phyloP scores from a whole-genome alignment of 768 basidiomycete genomes.

The Phylloporus arenicola region DNA sequence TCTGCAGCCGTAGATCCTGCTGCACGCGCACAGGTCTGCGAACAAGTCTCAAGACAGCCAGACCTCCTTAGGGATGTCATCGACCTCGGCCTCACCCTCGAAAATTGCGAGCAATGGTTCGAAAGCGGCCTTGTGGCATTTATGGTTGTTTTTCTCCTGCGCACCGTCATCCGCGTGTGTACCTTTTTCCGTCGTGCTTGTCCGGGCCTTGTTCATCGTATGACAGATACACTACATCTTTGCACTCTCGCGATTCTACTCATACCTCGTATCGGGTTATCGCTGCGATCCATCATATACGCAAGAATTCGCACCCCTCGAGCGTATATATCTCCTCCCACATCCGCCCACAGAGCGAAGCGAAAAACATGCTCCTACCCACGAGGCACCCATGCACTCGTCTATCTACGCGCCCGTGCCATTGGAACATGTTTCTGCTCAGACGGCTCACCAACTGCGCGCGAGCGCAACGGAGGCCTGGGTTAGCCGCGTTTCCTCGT shows the following conservation, averaged over 20 bases:
- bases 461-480: constrained; percentile 63
- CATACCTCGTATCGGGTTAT: constrained; percentile 45
- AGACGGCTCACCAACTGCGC: constrained; percentile 45
- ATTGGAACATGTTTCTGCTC: constrained; percentile 47
- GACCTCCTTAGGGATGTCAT: constrained; percentile 66
- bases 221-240: constrained; percentile 70
- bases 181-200: neutral
- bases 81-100: constrained; percentile 67
- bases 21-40: constrained; percentile 60
- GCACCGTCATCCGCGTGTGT: constrained; percentile 65
- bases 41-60: constrained; percentile 69
- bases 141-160: constrained; percentile 52
- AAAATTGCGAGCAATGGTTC: constrained; percentile 79
- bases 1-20: constrained; percentile 54
- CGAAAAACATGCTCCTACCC: constrained; percentile 1
- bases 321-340: constrained; percentile 62
- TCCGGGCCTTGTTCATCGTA: neutral
- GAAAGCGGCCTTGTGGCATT: constrained; percentile 58
- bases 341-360: constrained; percentile 13
- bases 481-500: constrained; percentile 35
- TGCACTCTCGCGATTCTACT: constrained; percentile 62
- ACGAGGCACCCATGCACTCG: constrained; percentile 6
- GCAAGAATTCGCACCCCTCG: constrained; percentile 33
- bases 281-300: constrained; percentile 1
- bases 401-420: constrained; percentile 67